Evolutionary conservation across 768 basidiomycete genomes (phyloP), one percentile per base, ranked within the genome.

Genomic region (Suillus paluster): DNA sequence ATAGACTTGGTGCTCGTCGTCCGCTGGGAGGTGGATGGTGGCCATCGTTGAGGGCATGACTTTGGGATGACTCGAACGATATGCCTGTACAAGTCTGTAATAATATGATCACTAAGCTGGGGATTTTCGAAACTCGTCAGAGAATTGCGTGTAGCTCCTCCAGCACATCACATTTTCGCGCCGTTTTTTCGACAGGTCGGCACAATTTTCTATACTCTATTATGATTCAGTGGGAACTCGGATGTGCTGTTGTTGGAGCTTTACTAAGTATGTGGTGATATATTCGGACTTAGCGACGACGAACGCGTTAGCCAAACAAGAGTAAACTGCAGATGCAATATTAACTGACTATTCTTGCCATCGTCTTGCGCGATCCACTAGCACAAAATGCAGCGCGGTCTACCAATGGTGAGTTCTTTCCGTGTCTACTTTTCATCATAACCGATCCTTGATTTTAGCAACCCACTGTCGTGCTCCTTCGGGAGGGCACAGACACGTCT

Each of bases 401-500:
- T 93, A 69, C 89, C 89, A 52, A 92, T 92, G 88, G 91, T 91
- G 73, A 57, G 70, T 53, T 36, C 2, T n/a, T 39, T 19, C 23
- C 10, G 23, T 62, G 30, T 36, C 34, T 44, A 11, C 58, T 44
- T 14, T 27, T 46, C 27, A 23, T 50, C 11, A 59, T 11, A 30
- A 15, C 14, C 65, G 30, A 66, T 61, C 46, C 30, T 50, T 73
- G 57, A 67, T 60, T 60, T 30, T 66, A 97, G 95, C 95, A 97
- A 96, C 95, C 95, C 11, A 97, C 95, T 39, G 95, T 98, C 56
- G 93, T 98, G 72, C 91, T 98, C 78, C 87, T 98, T 49, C 87
- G 91, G 70, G 96, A 97, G 81, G 96, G 96, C 70, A 97, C 96
- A 65, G 96, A 97, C 77, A 89, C 92, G 17, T 97, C 95, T 4